phyloP scores from a whole-genome alignment of 148 eudicot species.

The Polygonum maritimum region DNA sequence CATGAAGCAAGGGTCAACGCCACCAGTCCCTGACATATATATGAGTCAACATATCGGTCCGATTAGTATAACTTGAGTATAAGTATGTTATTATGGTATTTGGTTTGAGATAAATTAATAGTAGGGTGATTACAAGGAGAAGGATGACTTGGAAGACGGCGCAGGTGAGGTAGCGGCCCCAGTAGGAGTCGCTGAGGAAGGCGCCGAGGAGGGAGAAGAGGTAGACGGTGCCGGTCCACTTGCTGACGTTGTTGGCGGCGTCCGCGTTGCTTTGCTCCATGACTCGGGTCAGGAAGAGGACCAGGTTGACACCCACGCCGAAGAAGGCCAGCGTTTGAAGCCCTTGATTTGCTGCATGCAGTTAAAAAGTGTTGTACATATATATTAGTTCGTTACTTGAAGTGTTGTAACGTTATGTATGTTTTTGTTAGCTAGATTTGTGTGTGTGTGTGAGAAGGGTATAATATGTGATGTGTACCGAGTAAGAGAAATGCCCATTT shows the following conservation, averaged over 20 bases:
- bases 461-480: slow-evolving; percentile 28
- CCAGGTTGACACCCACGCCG: slow-evolving; percentile 90
- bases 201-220: slow-evolving; percentile 82
- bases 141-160: slow-evolving; percentile 62
- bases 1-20: slow-evolving; percentile 60
- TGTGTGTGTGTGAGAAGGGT: too few relatives aligned
- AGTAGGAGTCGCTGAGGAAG: slow-evolving; percentile 90
- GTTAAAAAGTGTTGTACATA: neutral
- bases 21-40: slow-evolving; percentile 42
- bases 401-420: too few relatives aligned
- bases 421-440: too few relatives aligned
- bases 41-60: neutral
- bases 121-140: slow-evolving; percentile 33
- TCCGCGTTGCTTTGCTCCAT: slow-evolving; percentile 64
- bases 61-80: neutral
- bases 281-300: slow-evolving; percentile 75
- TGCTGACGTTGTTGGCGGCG: slow-evolving; percentile 87
- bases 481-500: slow-evolving; percentile 38
- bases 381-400: neutral
- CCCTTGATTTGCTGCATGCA: slow-evolving; percentile 82
- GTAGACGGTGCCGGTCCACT: slow-evolving; percentile 94
- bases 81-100: too few relatives aligned
- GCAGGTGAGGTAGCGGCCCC: slow-evolving; percentile 91
- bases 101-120: too few relatives aligned
- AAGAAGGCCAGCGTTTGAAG: slow-evolving; percentile 82